phyloP scores from a whole-genome alignment of 2,329 filamentous ascomycete genomes.

The Diaporthe aspalathi region DNA sequence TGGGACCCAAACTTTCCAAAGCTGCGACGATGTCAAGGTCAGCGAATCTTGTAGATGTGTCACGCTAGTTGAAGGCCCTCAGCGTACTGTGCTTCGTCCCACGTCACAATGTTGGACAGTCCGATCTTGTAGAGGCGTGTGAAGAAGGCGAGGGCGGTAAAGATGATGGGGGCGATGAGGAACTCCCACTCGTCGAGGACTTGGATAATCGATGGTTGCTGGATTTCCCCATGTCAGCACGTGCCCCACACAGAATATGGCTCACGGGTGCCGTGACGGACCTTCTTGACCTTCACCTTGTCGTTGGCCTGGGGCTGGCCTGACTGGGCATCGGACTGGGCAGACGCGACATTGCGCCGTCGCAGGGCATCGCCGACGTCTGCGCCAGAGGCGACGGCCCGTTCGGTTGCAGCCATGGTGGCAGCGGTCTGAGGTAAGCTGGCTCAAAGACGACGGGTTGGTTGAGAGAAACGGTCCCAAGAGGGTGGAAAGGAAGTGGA shows the following conservation, averaged over 20 bases:
- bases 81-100: slow-evolving; percentile 74
- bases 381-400: slow-evolving; percentile 69
- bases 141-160: slow-evolving; percentile 72
- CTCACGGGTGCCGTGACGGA: slow-evolving; percentile 43
- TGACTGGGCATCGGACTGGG: slow-evolving; percentile 40
- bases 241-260: neutral
- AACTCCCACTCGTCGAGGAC: slow-evolving; percentile 73
- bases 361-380: slow-evolving; percentile 68
- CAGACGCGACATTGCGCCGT: slow-evolving; percentile 64
- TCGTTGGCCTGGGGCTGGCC: slow-evolving; percentile 62
- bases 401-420: slow-evolving; percentile 63
- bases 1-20: slow-evolving; percentile 99
- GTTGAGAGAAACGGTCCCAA: slow-evolving; percentile 2
- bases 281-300: slow-evolving; percentile 71
- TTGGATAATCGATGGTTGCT: slow-evolving; percentile 69
- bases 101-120: slow-evolving; percentile 73
- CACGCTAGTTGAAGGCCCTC: slow-evolving; percentile 25
- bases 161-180: slow-evolving; percentile 70
- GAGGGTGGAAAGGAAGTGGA: neutral
- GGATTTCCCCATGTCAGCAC: slow-evolving; percentile 41
- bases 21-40: slow-evolving; percentile 56
- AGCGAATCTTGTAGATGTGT: slow-evolving; percentile 41
- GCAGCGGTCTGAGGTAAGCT: neutral
- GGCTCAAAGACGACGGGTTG: neutral
- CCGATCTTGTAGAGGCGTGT: slow-evolving; percentile 78